Base-by-base conservation (phyloP, 352 stramenopile genomes). In the Blastocystis sp. region DNA sequence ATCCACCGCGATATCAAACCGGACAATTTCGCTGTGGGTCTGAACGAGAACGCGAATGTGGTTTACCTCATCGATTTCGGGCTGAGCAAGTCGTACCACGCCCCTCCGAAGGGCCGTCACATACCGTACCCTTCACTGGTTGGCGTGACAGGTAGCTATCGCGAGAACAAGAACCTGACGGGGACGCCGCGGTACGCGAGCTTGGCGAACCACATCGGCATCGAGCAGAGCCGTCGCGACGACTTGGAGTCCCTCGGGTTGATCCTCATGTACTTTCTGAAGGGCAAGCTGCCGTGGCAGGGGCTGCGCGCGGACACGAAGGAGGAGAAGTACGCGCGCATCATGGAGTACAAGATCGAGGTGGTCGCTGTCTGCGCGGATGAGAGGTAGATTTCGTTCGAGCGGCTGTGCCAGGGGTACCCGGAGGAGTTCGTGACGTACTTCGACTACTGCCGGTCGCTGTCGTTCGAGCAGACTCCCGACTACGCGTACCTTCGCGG, bases 11-110 rank as follows among this genome's bases (percentile, higher is more conserved):
- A 98, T 92, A 96, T 98, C 71, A 98, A 98, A 91, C 96, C 96
- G 19, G 95, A 98, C 91, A 98, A 98, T 92, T 98, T 98, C 90
- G 91, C 98, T 0, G 97, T 98, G 88, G 96, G 95, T 51, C 91
- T 96, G 3, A 94, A 95, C 31, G 95, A 95, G 76, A 90, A 94
- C n/a, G 93, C 95, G 50, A 95, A 95, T 77, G 94, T 97, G 29
- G 95, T 98, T 91, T 94, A 98, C 92, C 94, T 98, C 91, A 98
- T 98, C 90, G 96, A 98, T 91, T 98, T 98, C 92, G 96, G 95
- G 67, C 91, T 98, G 10, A 94, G 95, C 51, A 98, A 98, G 91
- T 95, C 95, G 71, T 98, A 97, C 91, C 94, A 95, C 39, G 94
- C 98, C 92, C 95, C 95, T 12, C 92, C 94, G 39, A 97, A 94